phyloP scores from a whole-genome alignment of 2,329 filamentous ascomycete genomes.

The Intubia oerlemansii region DNA sequence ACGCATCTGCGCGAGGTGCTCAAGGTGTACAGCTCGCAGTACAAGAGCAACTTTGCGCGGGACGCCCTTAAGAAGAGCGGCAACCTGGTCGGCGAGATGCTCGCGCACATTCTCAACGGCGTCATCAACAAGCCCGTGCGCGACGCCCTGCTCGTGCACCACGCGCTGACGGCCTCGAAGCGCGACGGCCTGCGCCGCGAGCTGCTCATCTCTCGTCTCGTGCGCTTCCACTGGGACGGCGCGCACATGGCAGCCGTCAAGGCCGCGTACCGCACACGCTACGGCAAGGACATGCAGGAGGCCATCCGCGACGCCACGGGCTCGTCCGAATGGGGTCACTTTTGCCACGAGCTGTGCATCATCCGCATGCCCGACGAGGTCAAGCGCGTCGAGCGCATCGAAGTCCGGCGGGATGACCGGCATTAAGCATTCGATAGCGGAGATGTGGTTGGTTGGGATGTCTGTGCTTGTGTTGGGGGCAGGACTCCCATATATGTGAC shows the following conservation, averaged over 20 bases:
- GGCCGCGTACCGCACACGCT: slow-evolving; percentile 57
- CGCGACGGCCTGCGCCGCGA: slow-evolving; percentile 59
- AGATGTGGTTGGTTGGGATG: background rate
- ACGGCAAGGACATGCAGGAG: slow-evolving; percentile 51
- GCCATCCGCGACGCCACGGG: slow-evolving; percentile 59
- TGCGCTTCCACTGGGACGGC: slow-evolving; percentile 83
- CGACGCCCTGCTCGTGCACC: slow-evolving; percentile 75
- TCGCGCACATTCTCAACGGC: slow-evolving; percentile 89
- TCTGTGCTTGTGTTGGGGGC: no score
- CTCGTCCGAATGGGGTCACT: slow-evolving; percentile 49
- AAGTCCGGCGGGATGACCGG: slow-evolving; percentile 6
- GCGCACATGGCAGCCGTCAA: slow-evolving; percentile 64
- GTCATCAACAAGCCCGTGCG: slow-evolving; percentile 89
- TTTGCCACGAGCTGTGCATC: slow-evolving; percentile 50
- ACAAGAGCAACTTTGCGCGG: slow-evolving; percentile 63
- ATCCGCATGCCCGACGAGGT: slow-evolving; percentile 38
- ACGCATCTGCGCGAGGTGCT: slow-evolving; percentile 64
- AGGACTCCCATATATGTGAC: no score
- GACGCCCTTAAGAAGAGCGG: slow-evolving; percentile 75
- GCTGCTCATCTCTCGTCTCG: slow-evolving; percentile 67
- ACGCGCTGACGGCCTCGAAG: slow-evolving; percentile 59
- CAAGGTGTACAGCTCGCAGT: slow-evolving; percentile 50
- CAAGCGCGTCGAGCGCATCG: slow-evolving; percentile 24
- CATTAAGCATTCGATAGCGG: background rate
- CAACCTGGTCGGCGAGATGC: slow-evolving; percentile 83